These are phyloP conservation scores for Magnusiomyces ingens DNA, from an alignment of 1,139 yeast genomes.

Conservation along the genomic window DNA sequence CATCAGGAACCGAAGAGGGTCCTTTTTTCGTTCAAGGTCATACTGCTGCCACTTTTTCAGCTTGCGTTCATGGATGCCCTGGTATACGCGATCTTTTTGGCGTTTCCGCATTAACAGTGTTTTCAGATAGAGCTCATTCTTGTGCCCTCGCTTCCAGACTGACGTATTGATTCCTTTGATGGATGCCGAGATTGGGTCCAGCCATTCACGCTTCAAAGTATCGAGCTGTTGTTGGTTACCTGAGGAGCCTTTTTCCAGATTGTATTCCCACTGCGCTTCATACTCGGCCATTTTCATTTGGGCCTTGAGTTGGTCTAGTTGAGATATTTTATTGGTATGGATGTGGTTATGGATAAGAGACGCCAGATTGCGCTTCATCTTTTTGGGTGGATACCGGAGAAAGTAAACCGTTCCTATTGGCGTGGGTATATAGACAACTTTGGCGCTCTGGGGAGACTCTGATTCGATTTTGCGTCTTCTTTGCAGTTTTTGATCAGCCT, in stretches of 20 bases:
- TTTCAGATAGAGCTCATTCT: conserved; percentile 2
- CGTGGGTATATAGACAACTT: conserved; percentile 11
- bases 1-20: neutral
- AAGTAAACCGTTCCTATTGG: conserved; percentile 13
- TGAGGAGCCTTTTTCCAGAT: neutral
- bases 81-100: conserved; percentile 2
- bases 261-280: conserved; percentile 12
- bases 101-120: conserved; percentile 7
- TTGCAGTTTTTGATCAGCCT: neutral
- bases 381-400: conserved; percentile 7
- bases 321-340: conserved; percentile 5
- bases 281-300: conserved; percentile 6
- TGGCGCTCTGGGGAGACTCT: conserved; percentile 3
- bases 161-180: neutral
- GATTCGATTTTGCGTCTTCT: conserved; percentile 1
- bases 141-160: conserved; percentile 2
- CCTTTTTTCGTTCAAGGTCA: neutral
- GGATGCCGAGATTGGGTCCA: conserved; percentile 3
- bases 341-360: conserved; percentile 7
- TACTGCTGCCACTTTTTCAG: conserved; percentile 8
- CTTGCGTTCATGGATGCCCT: conserved; percentile 4
- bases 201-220: conserved; percentile 5
- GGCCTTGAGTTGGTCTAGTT: conserved; percentile 7
- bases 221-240: neutral
- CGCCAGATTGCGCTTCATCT: conserved; percentile 1